These are phyloP conservation scores for Geosiphon pyriformis DNA, from an alignment of 192 early-diverging fungal species.

Conservation along the genomic window DNA sequence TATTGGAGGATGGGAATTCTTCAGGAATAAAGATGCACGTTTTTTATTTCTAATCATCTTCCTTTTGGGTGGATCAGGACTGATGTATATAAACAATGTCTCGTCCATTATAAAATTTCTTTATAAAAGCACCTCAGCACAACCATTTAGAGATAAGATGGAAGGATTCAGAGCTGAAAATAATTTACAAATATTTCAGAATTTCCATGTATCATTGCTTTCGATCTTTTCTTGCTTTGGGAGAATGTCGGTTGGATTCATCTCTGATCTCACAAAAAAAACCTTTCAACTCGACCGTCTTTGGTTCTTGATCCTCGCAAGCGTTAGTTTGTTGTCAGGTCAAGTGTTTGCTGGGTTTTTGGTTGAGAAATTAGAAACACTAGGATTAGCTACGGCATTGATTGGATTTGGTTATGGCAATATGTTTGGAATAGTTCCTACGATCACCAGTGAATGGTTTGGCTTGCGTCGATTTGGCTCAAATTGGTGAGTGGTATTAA, in stretches of 20 bases:
- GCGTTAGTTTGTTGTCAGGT: constrained; percentile 31
- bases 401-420: constrained; percentile 38
- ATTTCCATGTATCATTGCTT: constrained; percentile 39
- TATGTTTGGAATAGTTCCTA: constrained; percentile 37
- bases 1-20: constrained; percentile 26
- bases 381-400: constrained; percentile 19
- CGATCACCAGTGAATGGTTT: constrained; percentile 42
- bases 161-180: constrained; percentile 20
- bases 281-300: constrained; percentile 30
- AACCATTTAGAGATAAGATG: too few species aligned
- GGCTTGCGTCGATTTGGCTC: constrained; percentile 30
- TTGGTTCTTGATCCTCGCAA: constrained; percentile 33
- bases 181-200: constrained; percentile 31
- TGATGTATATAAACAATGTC: constrained; percentile 42
- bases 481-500: constrained; percentile 30
- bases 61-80: constrained; percentile 29
- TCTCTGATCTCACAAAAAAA: constrained; percentile 36
- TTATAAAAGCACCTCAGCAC: constrained; percentile 8
- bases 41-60: constrained; percentile 26
- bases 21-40: constrained; percentile 23
- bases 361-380: constrained; percentile 21
- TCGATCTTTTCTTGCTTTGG: constrained; percentile 40
- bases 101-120: constrained; percentile 36
- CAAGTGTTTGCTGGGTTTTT: constrained; percentile 29
- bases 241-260: constrained; percentile 31